These are phyloP conservation scores for Parsonsia alboflavescens DNA, from an alignment of 257 asterid species.

Conservation along the genomic window DNA sequence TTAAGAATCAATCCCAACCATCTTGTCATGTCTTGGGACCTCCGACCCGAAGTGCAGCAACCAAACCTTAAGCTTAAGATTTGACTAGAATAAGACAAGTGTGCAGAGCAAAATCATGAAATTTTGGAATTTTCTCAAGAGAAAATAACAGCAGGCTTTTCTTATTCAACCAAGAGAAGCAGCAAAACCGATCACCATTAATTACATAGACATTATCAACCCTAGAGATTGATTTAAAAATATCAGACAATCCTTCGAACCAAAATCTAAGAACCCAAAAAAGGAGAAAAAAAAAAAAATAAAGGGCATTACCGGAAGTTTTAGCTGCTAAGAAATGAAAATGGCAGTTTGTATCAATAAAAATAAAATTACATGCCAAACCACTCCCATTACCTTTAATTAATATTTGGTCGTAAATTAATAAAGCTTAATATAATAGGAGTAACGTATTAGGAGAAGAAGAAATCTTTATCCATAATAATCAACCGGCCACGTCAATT, in stretches of 20 bases:
- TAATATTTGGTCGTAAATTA: background rate
- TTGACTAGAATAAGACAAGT: too few species aligned
- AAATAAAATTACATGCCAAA: background rate
- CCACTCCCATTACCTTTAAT: background rate
- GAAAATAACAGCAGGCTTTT: background rate
- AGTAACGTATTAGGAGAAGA: background rate
- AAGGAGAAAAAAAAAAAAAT: background rate
- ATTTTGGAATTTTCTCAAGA: background rate
- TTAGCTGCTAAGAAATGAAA: background rate
- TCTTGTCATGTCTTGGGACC: too few species aligned
- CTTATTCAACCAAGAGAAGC: background rate
- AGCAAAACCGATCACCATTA: conserved; percentile 1
- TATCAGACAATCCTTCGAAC: background rate
- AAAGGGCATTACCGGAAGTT: background rate
- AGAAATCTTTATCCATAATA: background rate
- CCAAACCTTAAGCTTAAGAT: too few species aligned
- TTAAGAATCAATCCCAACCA: too few species aligned
- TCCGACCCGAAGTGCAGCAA: too few species aligned
- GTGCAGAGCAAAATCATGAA: background rate
- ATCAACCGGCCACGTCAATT: conserved; percentile 55
- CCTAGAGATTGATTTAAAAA: background rate
- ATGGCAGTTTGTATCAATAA: background rate
- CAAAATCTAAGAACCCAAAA: background rate
- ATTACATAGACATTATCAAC: background rate
- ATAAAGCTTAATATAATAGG: background rate